Base-by-base conservation (phyloP, 2,329 filamentous ascomycete genomes). In the Onygena corvina region DNA sequence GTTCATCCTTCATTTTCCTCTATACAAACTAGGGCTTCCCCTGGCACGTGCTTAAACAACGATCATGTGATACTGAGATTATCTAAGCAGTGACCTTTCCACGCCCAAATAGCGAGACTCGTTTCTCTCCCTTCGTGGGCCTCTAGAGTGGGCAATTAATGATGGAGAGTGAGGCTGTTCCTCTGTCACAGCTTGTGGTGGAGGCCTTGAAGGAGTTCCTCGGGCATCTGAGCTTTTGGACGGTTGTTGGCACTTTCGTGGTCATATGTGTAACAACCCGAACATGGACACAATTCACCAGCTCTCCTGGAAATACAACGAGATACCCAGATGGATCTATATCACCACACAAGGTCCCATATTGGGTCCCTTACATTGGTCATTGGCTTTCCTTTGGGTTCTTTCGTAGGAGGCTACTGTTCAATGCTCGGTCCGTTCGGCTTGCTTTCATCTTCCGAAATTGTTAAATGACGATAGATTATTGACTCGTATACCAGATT, bases 281-380 rank as follows among this genome's bases (percentile, higher is more conserved):
- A 38, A 56, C 68, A 35, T 55, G 63, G 45, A 67, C 62, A 3
- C 67, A 63, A 8, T 29, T 70, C 11, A 61, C 59, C 35, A 64
- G 61, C 47, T 54, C 33, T 12, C 27, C 42, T 5, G 20, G 54
- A n/a, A 57, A 57, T 23, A 56, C 53, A 46, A 51, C 46, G 16
- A 49, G 48, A 29, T 53, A 55, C 40, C 44, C 57, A n/a, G 57
- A 57, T n/a, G 54, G 58, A 30, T 48, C 60, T 34, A 59, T 59
- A 54, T 63, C 62, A 48, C 68, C 76, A 52, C 72, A 72, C 59
- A 61, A 69, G 50, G 55, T 74, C 18, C 76, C 76, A 23, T 81
- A 81, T 61, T 82, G 76, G 74, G 60, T 81, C 5, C 78, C 79
- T 1, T 67, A 74, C 47, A 30, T 81, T 6, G 75, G 76, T 33